These are phyloP conservation scores for Persicaria tinctoria DNA, from an alignment of 148 eudicot genomes.

Conservation along the genomic window DNA sequence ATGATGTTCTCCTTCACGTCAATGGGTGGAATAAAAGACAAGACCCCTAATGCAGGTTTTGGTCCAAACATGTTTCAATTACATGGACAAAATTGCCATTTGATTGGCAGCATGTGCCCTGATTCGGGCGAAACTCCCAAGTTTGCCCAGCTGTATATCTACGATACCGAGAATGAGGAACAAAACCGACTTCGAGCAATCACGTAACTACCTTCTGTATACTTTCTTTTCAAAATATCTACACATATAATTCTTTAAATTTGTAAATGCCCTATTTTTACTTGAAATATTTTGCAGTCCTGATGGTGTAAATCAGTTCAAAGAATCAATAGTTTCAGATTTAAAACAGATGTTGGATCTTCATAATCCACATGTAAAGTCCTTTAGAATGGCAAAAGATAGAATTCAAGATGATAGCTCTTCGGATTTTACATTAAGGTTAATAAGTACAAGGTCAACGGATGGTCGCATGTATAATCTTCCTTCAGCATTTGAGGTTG, in stretches of 20 bases:
- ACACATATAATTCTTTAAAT: too few relatives aligned
- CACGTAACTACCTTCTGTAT: too few relatives aligned
- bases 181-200: neutral
- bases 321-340: too few relatives aligned
- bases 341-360: too few relatives aligned
- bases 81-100: neutral
- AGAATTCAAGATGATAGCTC: neutral
- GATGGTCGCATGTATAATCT: neutral
- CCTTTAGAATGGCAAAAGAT: neutral
- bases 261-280: too few relatives aligned
- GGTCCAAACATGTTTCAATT: neutral
- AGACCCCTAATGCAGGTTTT: neutral
- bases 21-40: neutral
- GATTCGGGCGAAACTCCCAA: neutral
- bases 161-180: neutral
- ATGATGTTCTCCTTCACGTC: neutral
- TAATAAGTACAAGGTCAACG: neutral
- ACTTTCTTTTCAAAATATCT: too few relatives aligned
- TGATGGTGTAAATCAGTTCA: too few relatives aligned
- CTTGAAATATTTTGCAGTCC: too few relatives aligned
- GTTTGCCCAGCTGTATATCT: neutral
- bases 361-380: too few relatives aligned
- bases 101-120: neutral
- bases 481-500: neutral
- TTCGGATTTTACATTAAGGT: neutral